Conservation (phyloP, 2,329 filamentous ascomycete genomes). For the Neurospora sp. region DNA sequence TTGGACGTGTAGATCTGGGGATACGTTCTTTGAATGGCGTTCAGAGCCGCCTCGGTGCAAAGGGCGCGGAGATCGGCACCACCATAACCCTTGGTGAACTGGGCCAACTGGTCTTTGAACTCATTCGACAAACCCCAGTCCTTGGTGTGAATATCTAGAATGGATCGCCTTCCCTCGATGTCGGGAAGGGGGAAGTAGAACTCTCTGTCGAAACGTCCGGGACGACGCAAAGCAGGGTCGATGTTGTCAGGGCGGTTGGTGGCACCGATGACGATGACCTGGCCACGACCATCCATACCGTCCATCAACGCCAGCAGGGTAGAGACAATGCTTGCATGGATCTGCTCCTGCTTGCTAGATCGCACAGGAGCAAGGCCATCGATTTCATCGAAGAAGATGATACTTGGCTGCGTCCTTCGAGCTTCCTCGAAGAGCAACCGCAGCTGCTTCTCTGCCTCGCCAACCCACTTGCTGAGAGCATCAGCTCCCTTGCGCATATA, state of each 20-base stretch:
- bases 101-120: constrained; percentile 77
- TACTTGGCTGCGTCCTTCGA: constrained; percentile 89
- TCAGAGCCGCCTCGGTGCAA: constrained; percentile 91
- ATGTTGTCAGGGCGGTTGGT: constrained; percentile 96
- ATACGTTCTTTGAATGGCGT: constrained; percentile 89
- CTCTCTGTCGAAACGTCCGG: constrained; percentile 91
- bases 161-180: constrained; percentile 66
- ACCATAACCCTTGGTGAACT: constrained; percentile 90
- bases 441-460: constrained; percentile 92
- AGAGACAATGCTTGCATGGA: constrained; percentile 94
- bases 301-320: constrained; percentile 93
- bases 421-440: constrained; percentile 92
- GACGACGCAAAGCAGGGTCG: constrained; percentile 86
- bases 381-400: constrained; percentile 99
- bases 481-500: constrained; percentile 99
- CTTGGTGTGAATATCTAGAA: constrained; percentile 90
- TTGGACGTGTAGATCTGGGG: constrained; percentile 91
- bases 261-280: constrained; percentile 98
- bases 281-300: constrained; percentile 94
- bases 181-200: constrained; percentile 96
- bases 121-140: constrained; percentile 75
- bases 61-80: constrained; percentile 90
- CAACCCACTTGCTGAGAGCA: constrained; percentile 97
- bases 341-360: constrained; percentile 97
- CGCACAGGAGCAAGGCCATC: constrained; percentile 91